Evolutionary conservation across 2,329 filamentous ascomycete species (phyloP), one percentile per base, ranked within the genome.

Genomic region (Cladosporium oxysporum): DNA sequence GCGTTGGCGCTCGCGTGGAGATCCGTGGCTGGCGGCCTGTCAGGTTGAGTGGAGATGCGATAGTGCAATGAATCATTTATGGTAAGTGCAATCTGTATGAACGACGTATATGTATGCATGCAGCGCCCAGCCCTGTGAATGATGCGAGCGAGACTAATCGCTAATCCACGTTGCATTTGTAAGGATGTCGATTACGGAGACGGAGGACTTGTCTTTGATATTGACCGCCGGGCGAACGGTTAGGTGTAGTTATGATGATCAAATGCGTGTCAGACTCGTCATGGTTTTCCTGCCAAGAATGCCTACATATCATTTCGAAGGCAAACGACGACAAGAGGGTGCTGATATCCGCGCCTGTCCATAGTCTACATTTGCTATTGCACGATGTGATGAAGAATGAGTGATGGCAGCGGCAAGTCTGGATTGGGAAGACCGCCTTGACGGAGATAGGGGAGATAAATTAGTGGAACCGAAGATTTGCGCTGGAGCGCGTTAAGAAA

Each of bases 1-100:
- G 23, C 60, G 60, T 62, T 62, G 61, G 50, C 50, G 50, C 50
- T 63, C 61, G 61, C 61, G 61, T 63, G 61, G 61, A 47, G 35
- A 57, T 44, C n/a, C 21, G 23, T 37, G 8, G 33, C 33, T 35
- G 33, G 5, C 14, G 12, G 44, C 47, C 50, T 63, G 61, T 63
- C 61, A 63, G 50, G 16, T 31, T 12, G 14, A 47, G 61, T 63
- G 61, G 50, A 47, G 61, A 21, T 16, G 18, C 10, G 7, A 26
- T 26, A 26, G 28, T 14, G 6, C 21, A 26, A 35, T 63, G 50
- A 63, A 21, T 63, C 61, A 26, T 12, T 53, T 23, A 47, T 26
- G 52, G 31, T 55, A 33, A 31, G 52, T 55, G 52, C 28, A 55
- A 5, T 21, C 11, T 33, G 21, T 31, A n/a, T 23, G 37, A 44